These are phyloP conservation scores for Mortierella sp. DNA, from an alignment of 371 early-diverging fungal genomes.

Conservation along the genomic window DNA sequence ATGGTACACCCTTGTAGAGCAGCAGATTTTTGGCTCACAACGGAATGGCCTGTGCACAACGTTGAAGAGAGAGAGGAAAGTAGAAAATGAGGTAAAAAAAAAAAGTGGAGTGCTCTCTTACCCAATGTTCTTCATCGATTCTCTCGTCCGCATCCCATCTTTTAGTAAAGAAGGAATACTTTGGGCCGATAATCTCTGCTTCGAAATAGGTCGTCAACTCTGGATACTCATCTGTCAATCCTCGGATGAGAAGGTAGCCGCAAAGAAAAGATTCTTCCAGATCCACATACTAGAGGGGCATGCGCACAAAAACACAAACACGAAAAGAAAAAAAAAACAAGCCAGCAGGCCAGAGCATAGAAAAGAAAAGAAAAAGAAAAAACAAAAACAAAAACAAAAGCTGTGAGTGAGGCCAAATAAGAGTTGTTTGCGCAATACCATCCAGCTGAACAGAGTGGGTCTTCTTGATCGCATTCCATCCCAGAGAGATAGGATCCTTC, in stretches of 20 bases:
- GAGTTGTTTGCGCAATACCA: too few species aligned
- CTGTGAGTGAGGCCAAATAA: too few species aligned
- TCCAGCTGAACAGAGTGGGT: too few species aligned
- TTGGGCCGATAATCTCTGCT: slow-evolving; percentile 72
- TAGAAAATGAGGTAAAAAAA: background rate
- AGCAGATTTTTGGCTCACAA: too few species aligned
- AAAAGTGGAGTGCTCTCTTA: slow-evolving; percentile 39
- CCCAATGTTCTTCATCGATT: slow-evolving; percentile 86
- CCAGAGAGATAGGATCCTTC: too few species aligned
- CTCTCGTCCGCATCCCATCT: slow-evolving; percentile 88
- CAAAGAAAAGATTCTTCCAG: slow-evolving; percentile 74
- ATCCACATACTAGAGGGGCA: slow-evolving; percentile 83
- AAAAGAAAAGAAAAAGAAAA: too few species aligned
- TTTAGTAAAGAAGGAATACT: slow-evolving; percentile 81
- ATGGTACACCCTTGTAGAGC: too few species aligned
- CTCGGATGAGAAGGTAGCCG: slow-evolving; percentile 85
- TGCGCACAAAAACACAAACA: background rate
- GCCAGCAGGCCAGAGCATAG: background rate
- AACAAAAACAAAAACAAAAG: too few species aligned
- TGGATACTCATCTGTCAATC: slow-evolving; percentile 83
- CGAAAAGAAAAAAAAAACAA: background rate
- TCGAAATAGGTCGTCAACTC: slow-evolving; percentile 87
- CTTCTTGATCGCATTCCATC: too few species aligned
- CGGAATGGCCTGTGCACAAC: too few species aligned
- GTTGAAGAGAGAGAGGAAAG: too few species aligned